A percentile compares a stretch with the other conserved stretches of the same genome.
phyloP scores from a whole-genome alignment of 2,329 filamentous ascomycete genomes.

The Exophiala mesophila region DNA sequence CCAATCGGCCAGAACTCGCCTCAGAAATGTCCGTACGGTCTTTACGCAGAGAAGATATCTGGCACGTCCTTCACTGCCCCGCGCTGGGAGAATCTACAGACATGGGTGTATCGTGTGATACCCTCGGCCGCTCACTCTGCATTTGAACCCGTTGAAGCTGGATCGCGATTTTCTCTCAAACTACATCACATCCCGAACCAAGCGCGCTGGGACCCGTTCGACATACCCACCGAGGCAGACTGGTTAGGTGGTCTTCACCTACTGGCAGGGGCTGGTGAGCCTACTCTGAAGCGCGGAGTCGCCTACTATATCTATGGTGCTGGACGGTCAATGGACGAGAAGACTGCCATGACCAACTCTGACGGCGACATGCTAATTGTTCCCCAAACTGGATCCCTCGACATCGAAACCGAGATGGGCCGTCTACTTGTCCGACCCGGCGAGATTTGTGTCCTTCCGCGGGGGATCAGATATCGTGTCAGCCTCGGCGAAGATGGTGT shows the following conservation, averaged over 20 bases:
- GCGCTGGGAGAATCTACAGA: conserved; percentile 62
- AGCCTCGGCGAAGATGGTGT: conserved; percentile 54
- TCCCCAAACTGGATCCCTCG: conserved; percentile 65
- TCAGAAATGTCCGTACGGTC: conserved; percentile 69
- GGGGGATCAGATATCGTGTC: conserved; percentile 69
- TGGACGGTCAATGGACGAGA: conserved; percentile 67
- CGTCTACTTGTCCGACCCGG: conserved; percentile 66
- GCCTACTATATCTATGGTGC: conserved; percentile 77
- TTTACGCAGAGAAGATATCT: conserved; percentile 76
- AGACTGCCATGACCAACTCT: conserved; percentile 74
- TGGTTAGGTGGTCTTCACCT: conserved; percentile 66
- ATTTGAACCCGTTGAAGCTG: conserved; percentile 42
- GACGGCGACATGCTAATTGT: conserved; percentile 76
- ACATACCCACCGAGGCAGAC: conserved; percentile 61
- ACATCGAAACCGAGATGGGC: conserved; percentile 73
- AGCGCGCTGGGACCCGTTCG: conserved; percentile 72
- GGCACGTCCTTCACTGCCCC: conserved; percentile 68
- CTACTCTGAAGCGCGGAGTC: conserved; percentile 69
- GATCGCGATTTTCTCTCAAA: no score
- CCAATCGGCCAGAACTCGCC: conserved; percentile 74
- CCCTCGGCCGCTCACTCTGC: conserved; percentile 57
- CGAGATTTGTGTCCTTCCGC: conserved; percentile 71
- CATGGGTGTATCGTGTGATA: conserved; percentile 66
- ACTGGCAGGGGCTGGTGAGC: conserved; percentile 72
- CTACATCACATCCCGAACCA: conserved; percentile 74